Base-by-base conservation (phyloP, 768 basidiomycete genomes). In the Pleurotus tuber-regium region DNA sequence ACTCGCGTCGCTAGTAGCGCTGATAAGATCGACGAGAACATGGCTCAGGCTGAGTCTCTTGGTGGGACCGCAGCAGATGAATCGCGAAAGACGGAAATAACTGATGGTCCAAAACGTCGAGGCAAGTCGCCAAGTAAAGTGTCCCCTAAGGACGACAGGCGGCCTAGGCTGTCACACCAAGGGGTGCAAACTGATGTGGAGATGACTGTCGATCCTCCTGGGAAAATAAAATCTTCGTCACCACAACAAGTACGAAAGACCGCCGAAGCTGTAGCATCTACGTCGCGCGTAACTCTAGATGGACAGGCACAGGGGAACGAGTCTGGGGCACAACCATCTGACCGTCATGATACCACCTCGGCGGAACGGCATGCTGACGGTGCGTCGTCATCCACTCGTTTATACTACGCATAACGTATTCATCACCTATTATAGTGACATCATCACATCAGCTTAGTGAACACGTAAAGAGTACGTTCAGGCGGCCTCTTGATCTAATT, bases 401-500 rank as follows among this genome's bases (percentile, higher is more conserved):
- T n/a, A 11, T 44, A 10, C 28, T 14, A 29, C 23, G 25, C 14
- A n/a, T 10, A 25, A 25, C 28, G 25, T n/a, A 16, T 42, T 16
- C 16, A 42, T 28, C 14, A 19, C 10, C 24, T 21, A 14, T 25
- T n/a, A n/a, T 25, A 11, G 36, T 28, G 19, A 19, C 43, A 19
- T 16, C 24, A 9, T 26, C 43, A 10, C 43, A 44, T 44, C 43
- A 44, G 28, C 24, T 26, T 26, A 44, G 24, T n/a, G 26, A 44
- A 19, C 43, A 11, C n/a, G 5, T 38, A 6, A 48, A 23, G 5
- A 16, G 4, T 19, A 19, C n/a, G n/a, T n/a, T n/a, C n/a, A n/a
- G n/a, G n/a, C n/a, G 35, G 31, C 23, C 46, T 26, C 18, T 48
- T 48, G 46, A 48, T 24, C 25, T 48, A 31, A 26, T 21, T 33